Base-by-base conservation (phyloP, 2,329 filamentous ascomycete genomes). In the Stenocarpella maydis region DNA sequence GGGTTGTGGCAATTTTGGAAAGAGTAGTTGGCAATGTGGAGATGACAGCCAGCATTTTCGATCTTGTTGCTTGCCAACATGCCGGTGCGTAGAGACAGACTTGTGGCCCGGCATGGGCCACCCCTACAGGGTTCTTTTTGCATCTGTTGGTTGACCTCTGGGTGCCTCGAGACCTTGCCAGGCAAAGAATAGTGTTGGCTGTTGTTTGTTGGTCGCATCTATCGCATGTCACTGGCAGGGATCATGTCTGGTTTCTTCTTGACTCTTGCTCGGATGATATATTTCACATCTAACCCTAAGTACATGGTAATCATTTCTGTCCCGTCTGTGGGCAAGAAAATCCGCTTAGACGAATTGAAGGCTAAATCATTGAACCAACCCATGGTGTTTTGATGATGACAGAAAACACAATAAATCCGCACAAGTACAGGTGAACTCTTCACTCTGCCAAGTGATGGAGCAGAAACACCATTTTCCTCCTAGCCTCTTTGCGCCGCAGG, bases 401-500 rank as follows among this genome's bases (percentile, higher is more conserved):
- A 47, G 43, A 17, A 26, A 41, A 49, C 24, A 55, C 17, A 41
- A 58, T 17, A 49, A 24, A 67, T 34, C 37, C 63, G n/a, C 28
- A 43, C 31, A 15, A 47, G 28, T 49, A 67, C 65, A 67, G 65
- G 65, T 67, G 65, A 58, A 58, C 41, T 49, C 53, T 58, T 58
- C 65, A 67, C 65, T 50, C 52, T 49, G 65, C 41, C 28, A 41
- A 41, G 52, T 58, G 34, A 47, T 45, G 41, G 52, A 67, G 52
- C 65, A 67, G 26, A 41, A 67, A 67, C 65, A 58, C 65, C 65
- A 21, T 67, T 65, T 65, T 67, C 52, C 50, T 47, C 64, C 65
- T 63, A 28, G 19, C 58, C 65, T 58, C 41, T 49, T 67, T 67
- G 53, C 65, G 65, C 65, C 65, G 31, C 53, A 28, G 53, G 45